Evolutionary conservation across 768 basidiomycete genomes (phyloP), one percentile per base, ranked within the genome.

Genomic region (Tricholoma matsutake): DNA sequence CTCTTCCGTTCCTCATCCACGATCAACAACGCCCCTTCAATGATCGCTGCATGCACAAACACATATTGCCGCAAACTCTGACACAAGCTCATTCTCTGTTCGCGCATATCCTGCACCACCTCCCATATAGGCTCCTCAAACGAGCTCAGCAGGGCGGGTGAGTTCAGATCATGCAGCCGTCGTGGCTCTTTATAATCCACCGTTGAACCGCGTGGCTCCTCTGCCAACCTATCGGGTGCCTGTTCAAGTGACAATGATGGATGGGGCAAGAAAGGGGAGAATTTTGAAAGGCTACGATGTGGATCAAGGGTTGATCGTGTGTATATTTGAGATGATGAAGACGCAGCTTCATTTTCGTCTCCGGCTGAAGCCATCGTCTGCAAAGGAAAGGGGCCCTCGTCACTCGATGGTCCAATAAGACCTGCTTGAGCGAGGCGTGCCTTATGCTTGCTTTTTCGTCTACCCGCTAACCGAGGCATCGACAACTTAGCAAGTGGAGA

Each of bases 1-100:
- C 63, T 60, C 67, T 78, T 78, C 60, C 76, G 79, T 73, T 89
- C 86, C 71, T 92, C 89, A 64, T 93, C 92, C 51, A 89, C 80
- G 16, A 94, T 78, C 81, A 83, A 80, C 74, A 94, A 72, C 14
- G 88, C 83, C 6, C 93, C 92, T 72, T 92, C 91, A 60, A 94
- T 83, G 59, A 95, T 79, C 16, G 88, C 93, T 31, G 88, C 86
- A 71, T 97, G 92, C 37, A 94, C 91, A 73, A 96, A 98, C 18
- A 96, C 89, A 69, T 96, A 98, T 76, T 98, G 96, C 60, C 95
- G 79, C 69, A 96, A 76, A 72, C 91, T 96, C 78, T 96, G 96
- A 70, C 96, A 96, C 63, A 97, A 75, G 68, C 92, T 94, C 96
- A 98, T 98, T 57, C 96, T 81, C 75, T 98, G 96, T 72, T 96